These are phyloP conservation scores for Ceratocystis ficicola DNA, from an alignment of 2,329 filamentous ascomycete genomes.

Conservation along the genomic window DNA sequence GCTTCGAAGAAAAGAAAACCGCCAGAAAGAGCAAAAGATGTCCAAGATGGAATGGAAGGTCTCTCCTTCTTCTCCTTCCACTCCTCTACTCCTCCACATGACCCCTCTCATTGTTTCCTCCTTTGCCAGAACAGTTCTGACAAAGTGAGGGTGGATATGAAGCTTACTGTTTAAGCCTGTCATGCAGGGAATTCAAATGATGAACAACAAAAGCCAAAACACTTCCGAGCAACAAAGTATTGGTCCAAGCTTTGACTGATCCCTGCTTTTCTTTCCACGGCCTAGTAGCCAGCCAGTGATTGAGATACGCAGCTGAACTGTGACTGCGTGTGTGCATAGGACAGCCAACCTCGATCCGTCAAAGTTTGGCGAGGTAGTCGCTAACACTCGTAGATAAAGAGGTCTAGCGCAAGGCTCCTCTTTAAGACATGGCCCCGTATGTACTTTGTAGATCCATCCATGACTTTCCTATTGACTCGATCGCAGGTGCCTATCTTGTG, in stretches of 20 bases:
- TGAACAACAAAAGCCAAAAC: conserved; percentile 11
- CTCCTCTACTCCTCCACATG: neutral
- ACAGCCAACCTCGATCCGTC: no score
- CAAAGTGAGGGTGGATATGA: neutral
- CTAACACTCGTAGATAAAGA: neutral
- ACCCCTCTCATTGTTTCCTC: neutral
- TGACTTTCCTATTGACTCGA: neutral
- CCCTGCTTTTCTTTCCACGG: neutral
- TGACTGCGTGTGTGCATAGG: no score
- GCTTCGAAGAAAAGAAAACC: neutral
- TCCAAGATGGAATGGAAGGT: neutral
- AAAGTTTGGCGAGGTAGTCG: no score
- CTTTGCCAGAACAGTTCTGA: neutral
- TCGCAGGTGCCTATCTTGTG: neutral
- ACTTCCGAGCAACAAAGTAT: conserved; percentile 5
- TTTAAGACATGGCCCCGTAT: neutral
- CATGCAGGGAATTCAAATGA: conserved; percentile 8
- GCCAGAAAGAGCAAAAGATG: neutral
- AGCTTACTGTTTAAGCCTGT: neutral
- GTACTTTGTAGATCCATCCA: neutral
- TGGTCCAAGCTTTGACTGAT: neutral
- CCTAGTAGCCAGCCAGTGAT: no score
- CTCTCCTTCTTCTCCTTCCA: neutral
- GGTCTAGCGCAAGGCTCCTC: neutral
- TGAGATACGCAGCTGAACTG: no score